These are phyloP conservation scores for Sphaerobolus stellatus DNA, from an alignment of 1,284 basidiomycete genomes.

Conservation along the genomic window DNA sequence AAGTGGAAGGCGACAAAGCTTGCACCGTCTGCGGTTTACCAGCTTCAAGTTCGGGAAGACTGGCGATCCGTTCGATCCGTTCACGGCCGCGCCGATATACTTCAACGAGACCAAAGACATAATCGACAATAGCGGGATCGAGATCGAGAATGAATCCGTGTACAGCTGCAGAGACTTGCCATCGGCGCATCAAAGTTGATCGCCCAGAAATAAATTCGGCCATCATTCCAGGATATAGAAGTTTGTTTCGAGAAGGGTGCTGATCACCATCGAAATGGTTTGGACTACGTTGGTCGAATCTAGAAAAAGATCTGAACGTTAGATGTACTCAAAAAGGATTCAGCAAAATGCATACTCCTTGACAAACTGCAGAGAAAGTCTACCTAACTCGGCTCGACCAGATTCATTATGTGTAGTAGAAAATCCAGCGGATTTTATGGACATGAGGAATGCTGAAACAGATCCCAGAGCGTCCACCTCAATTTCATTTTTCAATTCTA, in stretches of 20 bases:
- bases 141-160: constrained; percentile 86
- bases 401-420: constrained; percentile 72
- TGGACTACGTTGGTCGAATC: constrained; percentile 72
- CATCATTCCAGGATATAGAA: constrained; percentile 79
- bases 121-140: constrained; percentile 78
- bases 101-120: constrained; percentile 77
- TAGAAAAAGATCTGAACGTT: constrained; percentile 28
- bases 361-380: constrained; percentile 83
- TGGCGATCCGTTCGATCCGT: constrained; percentile 62
- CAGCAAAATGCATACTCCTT: constrained; percentile 45
- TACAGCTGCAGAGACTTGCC: constrained; percentile 72
- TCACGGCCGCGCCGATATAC: constrained; percentile 84
- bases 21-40: not conserved
- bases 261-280: constrained; percentile 71
- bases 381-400: constrained; percentile 70
- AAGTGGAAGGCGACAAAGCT: not conserved
- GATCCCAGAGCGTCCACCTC: constrained; percentile 44
- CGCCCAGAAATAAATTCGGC: constrained; percentile 68
- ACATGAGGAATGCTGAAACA: constrained; percentile 80
- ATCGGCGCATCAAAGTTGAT: constrained; percentile 48
- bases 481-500: constrained; percentile 46
- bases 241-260: constrained; percentile 72
- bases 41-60: not conserved
- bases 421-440: constrained; percentile 74
- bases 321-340: constrained; percentile 5